A percentile compares a stretch with the other conserved stretches of the same genome.
phyloP scores from a whole-genome alignment of 768 basidiomycete species.

The Podaxis sp. region DNA sequence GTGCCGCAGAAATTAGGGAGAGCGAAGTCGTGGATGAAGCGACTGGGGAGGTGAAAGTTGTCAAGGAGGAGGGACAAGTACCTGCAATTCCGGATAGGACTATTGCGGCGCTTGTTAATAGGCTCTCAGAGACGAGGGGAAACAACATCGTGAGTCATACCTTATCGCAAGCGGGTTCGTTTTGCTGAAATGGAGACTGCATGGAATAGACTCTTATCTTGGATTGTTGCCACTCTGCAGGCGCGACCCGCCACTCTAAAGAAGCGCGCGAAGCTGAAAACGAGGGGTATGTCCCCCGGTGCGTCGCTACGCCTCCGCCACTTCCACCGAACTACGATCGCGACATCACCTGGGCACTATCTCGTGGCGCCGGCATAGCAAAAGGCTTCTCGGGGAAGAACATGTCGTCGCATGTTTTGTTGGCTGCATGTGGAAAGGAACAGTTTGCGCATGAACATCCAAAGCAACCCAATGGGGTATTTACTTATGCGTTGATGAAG shows the following conservation, averaged over 20 bases:
- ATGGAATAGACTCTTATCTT: conserved; percentile 36
- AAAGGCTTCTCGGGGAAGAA: conserved; percentile 21
- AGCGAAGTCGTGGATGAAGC: background rate
- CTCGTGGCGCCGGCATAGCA: conserved; percentile 14
- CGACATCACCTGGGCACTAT: conserved; percentile 15
- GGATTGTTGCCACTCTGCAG: conserved; percentile 42
- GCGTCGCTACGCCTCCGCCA: conserved; percentile 22
- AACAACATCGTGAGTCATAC: conserved; percentile 33
- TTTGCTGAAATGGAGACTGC: too few species aligned
- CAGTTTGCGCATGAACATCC: conserved; percentile 29
- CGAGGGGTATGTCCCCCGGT: conserved; percentile 18
- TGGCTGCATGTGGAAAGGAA: conserved; percentile 36
- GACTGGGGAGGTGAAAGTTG: background rate
- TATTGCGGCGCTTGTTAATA: conserved; percentile 30
- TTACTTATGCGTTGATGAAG: conserved; percentile 26
- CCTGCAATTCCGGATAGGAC: conserved; percentile 41
- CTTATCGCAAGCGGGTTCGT: too few species aligned
- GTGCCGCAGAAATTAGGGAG: background rate
- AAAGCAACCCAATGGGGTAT: conserved; percentile 22
- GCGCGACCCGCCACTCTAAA: conserved; percentile 22
- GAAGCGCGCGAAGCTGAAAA: background rate
- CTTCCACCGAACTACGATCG: conserved; percentile 22
- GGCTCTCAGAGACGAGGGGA: conserved; percentile 32
- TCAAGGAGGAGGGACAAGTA: conserved; percentile 8
- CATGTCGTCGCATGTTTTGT: conserved; percentile 33